Conservation (phyloP, 768 basidiomycete genomes). For the Boletellus emodensis region DNA sequence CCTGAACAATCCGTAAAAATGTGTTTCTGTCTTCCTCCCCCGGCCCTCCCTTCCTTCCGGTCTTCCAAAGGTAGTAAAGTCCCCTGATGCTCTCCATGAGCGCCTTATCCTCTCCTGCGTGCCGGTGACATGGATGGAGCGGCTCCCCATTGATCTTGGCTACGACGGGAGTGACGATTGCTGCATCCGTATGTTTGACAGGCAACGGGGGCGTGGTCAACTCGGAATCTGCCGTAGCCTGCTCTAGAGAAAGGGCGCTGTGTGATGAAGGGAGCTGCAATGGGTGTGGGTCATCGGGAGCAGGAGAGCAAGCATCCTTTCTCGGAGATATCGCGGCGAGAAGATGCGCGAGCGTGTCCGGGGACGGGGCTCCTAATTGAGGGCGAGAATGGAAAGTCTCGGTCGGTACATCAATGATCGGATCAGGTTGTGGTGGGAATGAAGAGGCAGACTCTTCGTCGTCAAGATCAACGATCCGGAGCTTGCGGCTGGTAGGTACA, state of each 20-base stretch:
- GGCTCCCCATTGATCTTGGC: conserved; percentile 13
- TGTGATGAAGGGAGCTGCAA: conserved; percentile 6
- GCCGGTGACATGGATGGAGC: not conserved
- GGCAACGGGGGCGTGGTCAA: conserved; percentile 22
- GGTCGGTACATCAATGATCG: conserved; percentile 12
- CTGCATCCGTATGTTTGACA: conserved; percentile 7
- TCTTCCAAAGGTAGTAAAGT: conserved; percentile 58
- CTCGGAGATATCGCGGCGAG: conserved; percentile 26
- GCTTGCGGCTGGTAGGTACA: conserved; percentile 29
- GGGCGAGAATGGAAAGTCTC: conserved; percentile 17
- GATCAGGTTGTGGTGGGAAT: conserved; percentile 6
- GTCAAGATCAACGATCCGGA: conserved; percentile 10
- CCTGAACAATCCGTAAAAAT: conserved; percentile 35
- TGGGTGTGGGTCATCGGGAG: conserved; percentile 6
- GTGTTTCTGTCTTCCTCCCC: conserved; percentile 21
- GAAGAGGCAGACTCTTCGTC: not conserved
- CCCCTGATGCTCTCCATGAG: conserved; percentile 52
- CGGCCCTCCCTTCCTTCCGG: conserved; percentile 26
- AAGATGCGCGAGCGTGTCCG: conserved; percentile 22
- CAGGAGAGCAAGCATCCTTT: conserved; percentile 12
- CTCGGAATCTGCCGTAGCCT: conserved; percentile 21
- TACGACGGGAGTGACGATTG: conserved; percentile 11
- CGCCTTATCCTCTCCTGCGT: conserved; percentile 34
- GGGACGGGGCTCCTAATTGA: conserved; percentile 24
- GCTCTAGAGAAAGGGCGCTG: conserved; percentile 8